Conservation (phyloP, 768 basidiomycete species). For the Boletus fagicola region DNA sequence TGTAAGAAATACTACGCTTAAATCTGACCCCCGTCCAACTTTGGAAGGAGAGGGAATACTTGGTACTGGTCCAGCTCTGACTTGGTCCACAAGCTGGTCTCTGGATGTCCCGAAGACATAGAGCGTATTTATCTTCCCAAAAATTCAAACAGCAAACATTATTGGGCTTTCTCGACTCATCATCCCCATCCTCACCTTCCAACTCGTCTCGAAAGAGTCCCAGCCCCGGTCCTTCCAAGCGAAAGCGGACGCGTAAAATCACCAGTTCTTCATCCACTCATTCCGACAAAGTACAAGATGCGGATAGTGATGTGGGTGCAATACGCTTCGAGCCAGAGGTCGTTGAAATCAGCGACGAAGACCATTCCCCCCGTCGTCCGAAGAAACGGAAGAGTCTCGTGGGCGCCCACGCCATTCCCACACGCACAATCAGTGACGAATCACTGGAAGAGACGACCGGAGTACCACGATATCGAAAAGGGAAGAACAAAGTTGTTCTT, state of each 20-base stretch:
- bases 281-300: conserved; percentile 24
- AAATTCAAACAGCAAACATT: conserved; percentile 47
- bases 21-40: neutral
- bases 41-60: neutral
- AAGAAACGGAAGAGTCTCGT: conserved; percentile 17
- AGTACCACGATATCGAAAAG: conserved; percentile 21
- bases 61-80: neutral
- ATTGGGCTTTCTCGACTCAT: conserved; percentile 32
- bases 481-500: conserved; percentile 20
- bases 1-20: neutral
- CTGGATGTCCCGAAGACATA: conserved; percentile 8
- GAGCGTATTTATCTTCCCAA: conserved; percentile 20
- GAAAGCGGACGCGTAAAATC: conserved; percentile 15
- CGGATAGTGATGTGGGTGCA: conserved; percentile 47
- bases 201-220: neutral
- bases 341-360: conserved; percentile 24
- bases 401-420: conserved; percentile 16
- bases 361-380: conserved; percentile 26
- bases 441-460: conserved; percentile 19
- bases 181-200: conserved; percentile 26
- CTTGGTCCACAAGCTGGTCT: neutral
- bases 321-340: conserved; percentile 48
- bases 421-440: conserved; percentile 20
- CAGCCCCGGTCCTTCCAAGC: conserved; percentile 8
- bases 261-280: conserved; percentile 14